These are phyloP conservation scores for Lactarius hatsudake DNA, from an alignment of 768 basidiomycete species.

Conservation along the genomic window DNA sequence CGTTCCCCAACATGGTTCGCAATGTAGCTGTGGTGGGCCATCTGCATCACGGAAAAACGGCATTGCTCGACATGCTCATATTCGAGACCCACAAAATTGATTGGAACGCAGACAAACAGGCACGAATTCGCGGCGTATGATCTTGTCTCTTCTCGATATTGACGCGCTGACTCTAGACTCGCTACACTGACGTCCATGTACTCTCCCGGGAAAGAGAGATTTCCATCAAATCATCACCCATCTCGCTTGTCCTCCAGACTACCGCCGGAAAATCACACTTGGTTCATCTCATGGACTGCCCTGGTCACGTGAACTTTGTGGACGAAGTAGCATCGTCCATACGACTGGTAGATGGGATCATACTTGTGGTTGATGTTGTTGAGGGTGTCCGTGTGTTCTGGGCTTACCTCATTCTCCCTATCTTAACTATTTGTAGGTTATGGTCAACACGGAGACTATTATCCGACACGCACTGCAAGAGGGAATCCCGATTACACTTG, in stretches of 20 bases:
- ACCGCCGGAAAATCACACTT: conserved; percentile 92
- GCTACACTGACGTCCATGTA: conserved; percentile 95
- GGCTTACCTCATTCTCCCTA: conserved; percentile 12
- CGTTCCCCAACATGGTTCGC: conserved; percentile 90
- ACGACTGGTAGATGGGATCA: conserved; percentile 84
- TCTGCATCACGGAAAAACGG: conserved; percentile 96
- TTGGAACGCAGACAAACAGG: conserved; percentile 90
- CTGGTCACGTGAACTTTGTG: conserved; percentile 98
- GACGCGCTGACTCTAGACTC: conserved; percentile 49
- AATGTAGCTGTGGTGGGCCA: conserved; percentile 97
- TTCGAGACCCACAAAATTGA: conserved; percentile 94
- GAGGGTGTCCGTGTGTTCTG: conserved; percentile 66
- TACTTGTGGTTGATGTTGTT: conserved; percentile 96
- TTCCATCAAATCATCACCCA: conserved; percentile 95
- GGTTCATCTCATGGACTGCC: conserved; percentile 92
- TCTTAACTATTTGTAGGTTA: conserved; percentile 51
- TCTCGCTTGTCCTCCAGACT: conserved; percentile 85
- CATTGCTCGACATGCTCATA: conserved; percentile 94
- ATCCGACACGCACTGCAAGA: conserved; percentile 90
- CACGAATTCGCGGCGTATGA: background rate
- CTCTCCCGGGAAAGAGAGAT: conserved; percentile 86
- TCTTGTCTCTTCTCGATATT: conserved; percentile 15
- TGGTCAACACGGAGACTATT: conserved; percentile 88
- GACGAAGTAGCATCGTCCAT: conserved; percentile 92
- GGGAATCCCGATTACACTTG: conserved; percentile 82